Conservation (phyloP, 2,329 filamentous ascomycete genomes). For the Aspergillus sp. region DNA sequence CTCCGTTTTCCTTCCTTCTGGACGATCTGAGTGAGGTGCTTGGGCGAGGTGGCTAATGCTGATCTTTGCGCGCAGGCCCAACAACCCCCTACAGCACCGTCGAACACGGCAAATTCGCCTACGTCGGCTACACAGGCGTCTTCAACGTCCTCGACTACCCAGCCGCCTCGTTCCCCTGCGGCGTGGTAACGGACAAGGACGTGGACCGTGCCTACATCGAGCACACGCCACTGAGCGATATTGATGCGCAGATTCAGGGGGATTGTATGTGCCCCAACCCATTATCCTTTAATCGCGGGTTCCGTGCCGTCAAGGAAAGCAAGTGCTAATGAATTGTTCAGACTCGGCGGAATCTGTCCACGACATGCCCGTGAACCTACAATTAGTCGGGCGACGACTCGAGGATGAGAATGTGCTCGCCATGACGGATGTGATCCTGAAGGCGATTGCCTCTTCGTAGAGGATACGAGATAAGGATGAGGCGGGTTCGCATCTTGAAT, state of each 20-base stretch:
- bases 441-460: constrained; percentile 28
- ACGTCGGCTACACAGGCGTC: constrained; percentile 27
- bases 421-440: constrained; percentile 41
- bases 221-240: constrained; percentile 14
- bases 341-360: constrained; percentile 19
- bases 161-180: constrained; percentile 27
- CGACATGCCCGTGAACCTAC: constrained; percentile 34
- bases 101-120: constrained; percentile 25
- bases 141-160: constrained; percentile 29
- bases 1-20: no score
- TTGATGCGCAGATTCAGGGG: constrained; percentile 15
- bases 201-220: constrained; percentile 13
- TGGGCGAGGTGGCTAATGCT: no score
- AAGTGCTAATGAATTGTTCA: not conserved
- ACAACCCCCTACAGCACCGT: constrained; percentile 27
- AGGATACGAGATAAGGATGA: not conserved
- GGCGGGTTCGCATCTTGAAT: no score
- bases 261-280: constrained; percentile 16
- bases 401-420: constrained; percentile 43
- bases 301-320: not conserved
- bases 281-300: not conserved
- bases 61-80: constrained; percentile 15
- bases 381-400: constrained; percentile 34
- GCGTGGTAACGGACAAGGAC: constrained; percentile 21
- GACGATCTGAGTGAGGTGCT: no score